These are phyloP conservation scores for Fallopia convolvulus DNA, from an alignment of 148 eudicot genomes.

Conservation along the genomic window DNA sequence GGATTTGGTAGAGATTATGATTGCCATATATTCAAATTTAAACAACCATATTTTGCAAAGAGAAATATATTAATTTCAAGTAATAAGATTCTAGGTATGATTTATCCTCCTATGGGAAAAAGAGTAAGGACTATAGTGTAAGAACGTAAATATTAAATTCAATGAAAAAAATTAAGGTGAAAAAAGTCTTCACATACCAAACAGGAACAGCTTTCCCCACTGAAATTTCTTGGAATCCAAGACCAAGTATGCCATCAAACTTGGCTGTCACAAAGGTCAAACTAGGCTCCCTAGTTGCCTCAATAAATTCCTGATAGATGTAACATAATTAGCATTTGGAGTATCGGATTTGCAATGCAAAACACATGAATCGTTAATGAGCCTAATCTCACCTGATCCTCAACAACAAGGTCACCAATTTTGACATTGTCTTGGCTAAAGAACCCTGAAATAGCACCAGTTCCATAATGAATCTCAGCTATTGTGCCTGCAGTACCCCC, in stretches of 20 bases:
- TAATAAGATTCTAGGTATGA: background rate
- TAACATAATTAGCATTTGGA: background rate
- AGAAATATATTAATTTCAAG: background rate
- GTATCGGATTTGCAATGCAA: background rate
- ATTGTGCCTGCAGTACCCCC: slow-evolving; percentile 49
- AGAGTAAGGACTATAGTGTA: background rate
- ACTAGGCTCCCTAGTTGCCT: slow-evolving; percentile 87
- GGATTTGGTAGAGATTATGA: background rate
- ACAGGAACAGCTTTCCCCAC: slow-evolving; percentile 89
- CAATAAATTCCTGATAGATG: slow-evolving; percentile 65
- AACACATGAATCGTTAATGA: background rate
- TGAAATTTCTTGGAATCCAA: slow-evolving; percentile 88
- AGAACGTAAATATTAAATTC: background rate
- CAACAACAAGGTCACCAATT: slow-evolving; percentile 66
- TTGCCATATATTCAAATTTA: background rate
- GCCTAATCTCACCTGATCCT: slow-evolving; percentile 45
- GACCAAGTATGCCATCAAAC: slow-evolving; percentile 95
- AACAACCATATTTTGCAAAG: background rate
- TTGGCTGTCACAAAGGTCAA: slow-evolving; percentile 80
- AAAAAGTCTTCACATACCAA: slow-evolving; percentile 42
- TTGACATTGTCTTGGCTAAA: slow-evolving; percentile 73
- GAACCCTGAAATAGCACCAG: slow-evolving; percentile 86
- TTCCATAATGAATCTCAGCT: slow-evolving; percentile 83
- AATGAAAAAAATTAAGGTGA: background rate
- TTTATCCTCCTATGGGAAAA: background rate